Evolutionary conservation across 352 stramenopile species (phyloP).

Genomic region (Phytopythium cucurbitacearum): DNA sequence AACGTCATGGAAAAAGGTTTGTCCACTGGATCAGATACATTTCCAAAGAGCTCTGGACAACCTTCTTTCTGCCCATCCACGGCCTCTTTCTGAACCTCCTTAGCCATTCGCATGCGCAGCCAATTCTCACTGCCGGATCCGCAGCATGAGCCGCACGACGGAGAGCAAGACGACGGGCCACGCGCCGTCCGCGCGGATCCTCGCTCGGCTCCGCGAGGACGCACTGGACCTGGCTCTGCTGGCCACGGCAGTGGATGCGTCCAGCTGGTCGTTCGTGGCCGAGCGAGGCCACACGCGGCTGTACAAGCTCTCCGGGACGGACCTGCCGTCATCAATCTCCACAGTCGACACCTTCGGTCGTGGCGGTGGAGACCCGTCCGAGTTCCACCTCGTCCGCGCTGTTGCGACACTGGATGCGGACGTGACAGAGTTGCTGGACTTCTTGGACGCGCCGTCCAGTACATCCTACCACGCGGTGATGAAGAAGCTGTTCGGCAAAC

Average conservation of each 20-base stretch:
- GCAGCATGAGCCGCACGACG: constrained; percentile 47
- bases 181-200: constrained; percentile 40
- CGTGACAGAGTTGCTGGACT: constrained; percentile 38
- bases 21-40: background rate
- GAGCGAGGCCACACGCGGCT: constrained; percentile 51
- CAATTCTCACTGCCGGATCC: too few relatives aligned
- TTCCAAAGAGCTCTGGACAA: too few relatives aligned
- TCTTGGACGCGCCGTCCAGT: constrained; percentile 39
- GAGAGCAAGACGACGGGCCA: constrained; percentile 42
- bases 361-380: constrained; percentile 39
- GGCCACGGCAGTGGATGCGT: constrained; percentile 8
- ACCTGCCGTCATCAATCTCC: constrained; percentile 32
- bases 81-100: background rate
- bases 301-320: constrained; percentile 56
- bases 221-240: constrained; percentile 49
- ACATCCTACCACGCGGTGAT: constrained; percentile 48
- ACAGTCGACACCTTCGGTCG: constrained; percentile 45
- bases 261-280: constrained; percentile 45
- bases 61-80: background rate
- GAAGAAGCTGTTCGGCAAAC: constrained; percentile 54
- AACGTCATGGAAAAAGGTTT: background rate
- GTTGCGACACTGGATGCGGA: constrained; percentile 50
- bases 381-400: constrained; percentile 64
- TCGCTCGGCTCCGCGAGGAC: constrained; percentile 42
- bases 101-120: background rate